These are phyloP conservation scores for Huntiella savannae DNA, from an alignment of 2,329 filamentous ascomycete species.

Conservation along the genomic window DNA sequence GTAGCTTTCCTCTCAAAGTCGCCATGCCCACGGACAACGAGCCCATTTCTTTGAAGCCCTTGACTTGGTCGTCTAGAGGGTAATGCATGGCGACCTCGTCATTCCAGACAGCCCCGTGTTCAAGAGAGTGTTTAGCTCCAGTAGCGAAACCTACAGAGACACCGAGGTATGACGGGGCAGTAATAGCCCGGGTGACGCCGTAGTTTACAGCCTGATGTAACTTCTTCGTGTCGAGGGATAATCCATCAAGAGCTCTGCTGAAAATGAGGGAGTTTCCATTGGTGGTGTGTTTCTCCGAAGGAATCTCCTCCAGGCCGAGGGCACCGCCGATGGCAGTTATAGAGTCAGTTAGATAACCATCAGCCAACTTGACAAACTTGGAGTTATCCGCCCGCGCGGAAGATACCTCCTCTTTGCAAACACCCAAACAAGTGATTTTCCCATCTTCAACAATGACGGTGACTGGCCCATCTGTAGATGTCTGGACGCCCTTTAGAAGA, in stretches of 20 bases:
- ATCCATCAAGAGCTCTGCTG: constrained; percentile 38
- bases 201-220: constrained; percentile 32
- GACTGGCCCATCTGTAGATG: constrained; percentile 15
- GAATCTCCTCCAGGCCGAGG: constrained; percentile 45
- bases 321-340: constrained; percentile 41
- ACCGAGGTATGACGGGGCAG: constrained; percentile 33
- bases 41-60: constrained; percentile 22
- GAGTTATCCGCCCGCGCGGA: constrained; percentile 16
- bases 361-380: constrained; percentile 21
- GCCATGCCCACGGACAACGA: constrained; percentile 37
- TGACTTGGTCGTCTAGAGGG: constrained; percentile 30
- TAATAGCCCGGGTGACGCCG: constrained; percentile 39
- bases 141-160: constrained; percentile 41
- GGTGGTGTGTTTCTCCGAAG: constrained; percentile 34
- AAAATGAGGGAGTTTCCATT: constrained; percentile 32
- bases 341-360: constrained; percentile 41
- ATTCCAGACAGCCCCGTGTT: constrained; percentile 31
- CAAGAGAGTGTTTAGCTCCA: constrained; percentile 26
- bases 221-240: constrained; percentile 36
- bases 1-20: constrained; percentile 31
- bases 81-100: constrained; percentile 39
- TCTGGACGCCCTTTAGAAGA: constrained; percentile 8
- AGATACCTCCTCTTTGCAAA: constrained; percentile 26
- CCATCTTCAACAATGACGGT: constrained; percentile 35
- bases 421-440: constrained; percentile 35